A percentile compares a stretch with the other conserved stretches of the same genome.
phyloP scores from a whole-genome alignment of 331 rosid species.

The Malus hybrid region DNA sequence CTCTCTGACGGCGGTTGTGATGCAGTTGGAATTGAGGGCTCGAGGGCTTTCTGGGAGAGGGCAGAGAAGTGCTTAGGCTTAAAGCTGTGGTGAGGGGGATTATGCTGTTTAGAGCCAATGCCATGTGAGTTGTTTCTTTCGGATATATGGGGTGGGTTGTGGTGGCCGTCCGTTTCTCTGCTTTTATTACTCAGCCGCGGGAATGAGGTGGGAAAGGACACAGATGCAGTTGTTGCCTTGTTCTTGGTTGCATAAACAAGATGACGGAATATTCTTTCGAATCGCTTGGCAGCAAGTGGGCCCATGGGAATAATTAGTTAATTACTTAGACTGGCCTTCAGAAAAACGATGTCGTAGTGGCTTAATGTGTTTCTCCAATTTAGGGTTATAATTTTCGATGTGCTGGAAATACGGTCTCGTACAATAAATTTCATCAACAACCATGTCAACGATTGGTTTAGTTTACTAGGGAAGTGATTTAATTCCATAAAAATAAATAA shows the following conservation, averaged over 20 bases:
- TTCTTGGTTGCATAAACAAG: background rate
- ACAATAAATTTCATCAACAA: too few species aligned
- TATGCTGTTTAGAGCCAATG: slow-evolving; percentile 26
- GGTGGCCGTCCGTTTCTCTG: background rate
- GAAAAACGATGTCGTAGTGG: background rate
- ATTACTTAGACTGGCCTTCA: background rate
- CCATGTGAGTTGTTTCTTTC: slow-evolving; percentile 13
- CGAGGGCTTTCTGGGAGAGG: slow-evolving; percentile 10
- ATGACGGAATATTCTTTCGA: slow-evolving; percentile 7
- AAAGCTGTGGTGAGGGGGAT: slow-evolving; percentile 23
- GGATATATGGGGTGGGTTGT: background rate
- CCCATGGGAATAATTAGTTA: background rate
- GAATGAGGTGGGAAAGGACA: background rate
- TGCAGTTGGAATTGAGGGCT: slow-evolving; percentile 10
- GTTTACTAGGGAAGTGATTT: too few species aligned
- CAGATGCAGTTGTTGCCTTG: background rate
- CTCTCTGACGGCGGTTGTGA: slow-evolving; percentile 8
- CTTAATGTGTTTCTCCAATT: background rate
- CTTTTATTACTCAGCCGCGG: background rate
- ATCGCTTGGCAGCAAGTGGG: background rate
- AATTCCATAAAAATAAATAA: too few species aligned
- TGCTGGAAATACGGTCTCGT: too few species aligned
- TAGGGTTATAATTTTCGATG: too few species aligned
- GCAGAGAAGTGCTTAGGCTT: slow-evolving; percentile 14
- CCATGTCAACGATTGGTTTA: too few species aligned